Base-by-base conservation (phyloP, 768 basidiomycete species). In the Kwoniella dejecticola region DNA sequence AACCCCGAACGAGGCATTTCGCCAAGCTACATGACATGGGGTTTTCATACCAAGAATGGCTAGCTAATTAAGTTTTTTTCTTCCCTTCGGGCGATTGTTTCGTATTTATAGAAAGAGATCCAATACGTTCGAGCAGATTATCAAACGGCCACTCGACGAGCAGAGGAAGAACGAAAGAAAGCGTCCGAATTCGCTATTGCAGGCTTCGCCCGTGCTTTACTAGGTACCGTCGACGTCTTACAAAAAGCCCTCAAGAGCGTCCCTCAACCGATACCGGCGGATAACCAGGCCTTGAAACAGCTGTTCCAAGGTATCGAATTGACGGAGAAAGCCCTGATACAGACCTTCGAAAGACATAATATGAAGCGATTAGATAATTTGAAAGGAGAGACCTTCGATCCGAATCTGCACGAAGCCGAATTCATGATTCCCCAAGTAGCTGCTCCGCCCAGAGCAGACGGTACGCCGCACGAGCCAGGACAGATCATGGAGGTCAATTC, bases 61-160 rank as follows among this genome's bases (percentile, higher is more conserved):
- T n/a, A n/a, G n/a, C n/a, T n/a, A n/a, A n/a, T n/a, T n/a, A n/a
- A n/a, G n/a, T n/a, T n/a, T n/a, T n/a, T n/a, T n/a, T n/a, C n/a
- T n/a, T n/a, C n/a, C n/a, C n/a, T n/a, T n/a, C n/a, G n/a, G n/a
- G n/a, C n/a, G n/a, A n/a, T n/a, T n/a, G n/a, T n/a, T n/a, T n/a
- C n/a, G n/a, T 44, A 17, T 33, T 64, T 45, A 19, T 78, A 96
- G 95, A 84, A 87, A 77, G 90, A 92, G 65, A 83, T 96, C 70
- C 87, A 89, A 47, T 96, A 97, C 77, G 83, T 90, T 60, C 89
- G 93, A 76, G 96, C 96, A 70, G 96, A 99, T 81, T 93, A 92
- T 80, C 81, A 95, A 44, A 99, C 98, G 79, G 83, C 96, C 44
- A 92, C 94, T 76, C 89, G 93, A 57, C 91, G 93, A 72, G 85